Evolutionary conservation across 2,329 filamentous ascomycete genomes (phyloP).

Genomic region (Corinectria fuckeliana): DNA sequence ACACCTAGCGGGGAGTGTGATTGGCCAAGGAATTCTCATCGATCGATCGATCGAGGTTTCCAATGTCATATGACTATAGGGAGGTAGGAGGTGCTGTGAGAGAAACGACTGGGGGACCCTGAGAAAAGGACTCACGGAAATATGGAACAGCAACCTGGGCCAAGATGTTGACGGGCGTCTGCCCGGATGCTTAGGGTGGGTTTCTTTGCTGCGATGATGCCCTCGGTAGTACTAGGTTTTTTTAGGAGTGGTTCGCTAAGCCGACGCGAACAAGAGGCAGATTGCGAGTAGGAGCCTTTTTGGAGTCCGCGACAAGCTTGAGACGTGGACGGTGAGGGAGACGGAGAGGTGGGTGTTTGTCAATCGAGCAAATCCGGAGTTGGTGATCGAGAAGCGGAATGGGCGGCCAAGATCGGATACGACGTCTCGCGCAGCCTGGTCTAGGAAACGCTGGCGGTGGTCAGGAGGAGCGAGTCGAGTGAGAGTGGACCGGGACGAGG

Average conservation of each 20-base stretch:
- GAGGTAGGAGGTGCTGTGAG: slow-evolving; percentile 15
- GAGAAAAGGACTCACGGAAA: slow-evolving; percentile 23
- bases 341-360: neutral
- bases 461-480: neutral
- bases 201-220: neutral
- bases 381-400: neutral
- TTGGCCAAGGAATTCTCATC: slow-evolving; percentile 32
- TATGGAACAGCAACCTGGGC: neutral
- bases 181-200: neutral
- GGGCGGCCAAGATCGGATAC: neutral
- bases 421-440: neutral
- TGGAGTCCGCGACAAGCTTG: neutral
- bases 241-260: too few species aligned
- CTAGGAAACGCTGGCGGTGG: neutral
- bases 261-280: too few species aligned
- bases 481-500: too few species aligned
- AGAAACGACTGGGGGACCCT: slow-evolving; percentile 14
- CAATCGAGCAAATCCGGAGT: neutral
- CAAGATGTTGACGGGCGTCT: neutral
- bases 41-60: slow-evolving; percentile 44
- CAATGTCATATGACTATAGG: slow-evolving; percentile 36
- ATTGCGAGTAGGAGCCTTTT: neutral
- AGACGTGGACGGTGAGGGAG: neutral
- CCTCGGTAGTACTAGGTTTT: too few species aligned
- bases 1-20: slow-evolving; percentile 19